phyloP scores from a whole-genome alignment of 192 early-diverging fungal species.

The Funneliformis mosseae region DNA sequence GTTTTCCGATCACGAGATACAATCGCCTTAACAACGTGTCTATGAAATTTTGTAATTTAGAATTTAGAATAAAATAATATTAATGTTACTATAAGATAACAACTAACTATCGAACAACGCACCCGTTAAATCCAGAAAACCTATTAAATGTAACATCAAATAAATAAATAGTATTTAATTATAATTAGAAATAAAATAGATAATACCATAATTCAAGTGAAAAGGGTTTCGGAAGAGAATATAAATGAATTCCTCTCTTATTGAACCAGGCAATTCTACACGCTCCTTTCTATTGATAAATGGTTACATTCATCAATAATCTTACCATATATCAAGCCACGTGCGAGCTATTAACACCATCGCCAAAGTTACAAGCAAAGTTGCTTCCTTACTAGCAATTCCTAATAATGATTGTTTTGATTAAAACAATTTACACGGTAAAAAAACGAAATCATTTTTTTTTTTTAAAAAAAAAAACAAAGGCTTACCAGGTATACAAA shows the following conservation, averaged over 20 bases:
- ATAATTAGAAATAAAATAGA: not conserved
- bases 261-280: not conserved
- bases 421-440: not conserved
- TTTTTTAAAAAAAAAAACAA: too few relatives aligned
- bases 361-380: conserved; percentile 49
- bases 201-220: not conserved
- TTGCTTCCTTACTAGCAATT: conserved; percentile 52
- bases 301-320: not conserved
- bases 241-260: too few relatives aligned
- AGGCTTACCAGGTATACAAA: conserved; percentile 56
- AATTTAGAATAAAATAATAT: not conserved
- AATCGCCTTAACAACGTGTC: conserved; percentile 76
- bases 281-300: not conserved
- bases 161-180: too few relatives aligned
- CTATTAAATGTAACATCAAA: conserved; percentile 2
- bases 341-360: conserved; percentile 61
- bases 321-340: conserved; percentile 60
- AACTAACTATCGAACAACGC: not conserved
- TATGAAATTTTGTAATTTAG: conserved; percentile 43
- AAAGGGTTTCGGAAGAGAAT: not conserved
- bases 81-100: too few relatives aligned
- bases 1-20: conserved; percentile 63
- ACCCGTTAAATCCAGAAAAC: conserved; percentile 62
- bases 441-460: not conserved
- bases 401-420: conserved; percentile 29